A percentile compares a stretch with the other conserved stretches of the same genome.
These are phyloP conservation scores for Coccomyxa subellipsoidea DNA, from an alignment of 163 green algal genomes.

Conservation along the genomic window DNA sequence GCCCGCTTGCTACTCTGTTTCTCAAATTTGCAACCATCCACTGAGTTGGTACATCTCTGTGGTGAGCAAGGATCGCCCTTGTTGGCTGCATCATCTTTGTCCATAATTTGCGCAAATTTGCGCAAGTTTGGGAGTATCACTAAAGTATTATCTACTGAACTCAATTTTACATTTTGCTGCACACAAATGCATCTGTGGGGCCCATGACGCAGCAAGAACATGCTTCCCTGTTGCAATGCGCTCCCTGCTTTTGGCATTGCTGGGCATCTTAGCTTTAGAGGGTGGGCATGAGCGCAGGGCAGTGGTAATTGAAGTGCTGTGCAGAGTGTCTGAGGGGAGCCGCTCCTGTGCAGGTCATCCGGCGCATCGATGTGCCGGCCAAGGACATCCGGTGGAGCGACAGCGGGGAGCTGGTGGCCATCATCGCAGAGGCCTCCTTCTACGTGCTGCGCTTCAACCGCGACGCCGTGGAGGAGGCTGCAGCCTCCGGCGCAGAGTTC, in stretches of 20 bases:
- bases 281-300: too few relatives aligned
- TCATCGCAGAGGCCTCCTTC: constrained; percentile 81
- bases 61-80: too few relatives aligned
- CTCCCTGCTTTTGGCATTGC: too few relatives aligned
- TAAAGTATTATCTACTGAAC: too few relatives aligned
- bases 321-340: neutral
- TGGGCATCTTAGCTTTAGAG: too few relatives aligned
- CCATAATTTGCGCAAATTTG: neutral
- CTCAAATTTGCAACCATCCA: too few relatives aligned
- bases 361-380: constrained; percentile 85
- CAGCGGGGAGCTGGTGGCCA: constrained; percentile 77
- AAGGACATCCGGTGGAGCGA: constrained; percentile 86
- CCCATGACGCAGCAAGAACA: too few relatives aligned
- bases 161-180: too few relatives aligned
- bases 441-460: constrained; percentile 86
- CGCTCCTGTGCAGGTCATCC: constrained; percentile 42
- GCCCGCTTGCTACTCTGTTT: neutral
- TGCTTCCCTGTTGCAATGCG: too few relatives aligned
- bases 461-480: constrained; percentile 44
- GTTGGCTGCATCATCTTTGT: neutral
- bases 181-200: too few relatives aligned
- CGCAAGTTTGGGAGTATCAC: neutral
- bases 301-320: neutral
- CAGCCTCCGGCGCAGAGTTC: constrained; percentile 29
- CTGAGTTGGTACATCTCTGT: too few relatives aligned